Base-by-base conservation (phyloP, 768 basidiomycete genomes). In the Filobasidium floriforme region DNA sequence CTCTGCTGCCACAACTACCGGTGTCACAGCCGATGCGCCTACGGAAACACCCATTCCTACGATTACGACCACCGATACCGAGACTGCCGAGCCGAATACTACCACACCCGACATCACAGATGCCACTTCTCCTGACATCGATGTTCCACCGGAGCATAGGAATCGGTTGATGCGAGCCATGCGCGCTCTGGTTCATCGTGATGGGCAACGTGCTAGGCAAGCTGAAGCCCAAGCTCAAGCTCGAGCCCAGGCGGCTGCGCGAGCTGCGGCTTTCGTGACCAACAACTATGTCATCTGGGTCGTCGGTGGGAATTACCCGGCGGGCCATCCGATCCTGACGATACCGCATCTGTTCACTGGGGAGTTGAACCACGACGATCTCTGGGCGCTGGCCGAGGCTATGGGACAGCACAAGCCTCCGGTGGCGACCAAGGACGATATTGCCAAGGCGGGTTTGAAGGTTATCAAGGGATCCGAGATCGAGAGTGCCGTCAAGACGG, bases 241-340 rank as follows among this genome's bases (percentile, higher is more conserved):
- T 18, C 24, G 26, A 15, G 54, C 54, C 7, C 18, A 57, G 26
- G 54, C 54, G 24, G 22, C 29, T 24, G 29, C 41, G 18, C 57
- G 64, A 29, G 59, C 46, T 52, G 57, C 41, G 1, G 10, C 40
- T 1, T n/a, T 40, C 24, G 10, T 37, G 1, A 65, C 64, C 32
- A 43, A 52, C 11, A 68, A 68, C 49, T 92, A 92, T 79, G 81
- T 92, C 77, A 91, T 93, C 65, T 92, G 90, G 79, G 90, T 93
- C 68, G 89, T 79, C 41, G 80, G 80, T 15, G 92, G 92, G n/a
- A 90, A 92, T 73, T 96, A 94, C 75, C 90, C 91, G 0, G 87
- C 89, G 15, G 86, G 89, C 71, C 92, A 94, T 76, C 89, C 86
- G 60, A 87, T 97, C 68, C 86, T 94, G 51, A 88, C 86, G 0